Base-by-base conservation (phyloP, 2,329 filamentous ascomycete species). In the Clarireedia hainanense region DNA sequence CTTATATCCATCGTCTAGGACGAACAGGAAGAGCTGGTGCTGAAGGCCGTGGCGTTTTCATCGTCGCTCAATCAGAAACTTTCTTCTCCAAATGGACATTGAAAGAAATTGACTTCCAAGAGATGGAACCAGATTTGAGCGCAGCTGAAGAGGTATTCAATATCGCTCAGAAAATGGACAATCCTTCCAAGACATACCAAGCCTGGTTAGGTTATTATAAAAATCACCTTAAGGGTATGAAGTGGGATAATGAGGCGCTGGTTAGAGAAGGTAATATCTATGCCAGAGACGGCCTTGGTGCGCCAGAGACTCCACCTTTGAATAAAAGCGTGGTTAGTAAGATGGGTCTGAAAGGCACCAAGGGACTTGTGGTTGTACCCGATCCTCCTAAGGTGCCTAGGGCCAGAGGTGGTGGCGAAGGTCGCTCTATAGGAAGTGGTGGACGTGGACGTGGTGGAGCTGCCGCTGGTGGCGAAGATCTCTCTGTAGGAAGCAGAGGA, bases 1-100 rank as follows among this genome's bases (percentile, higher is more conserved):
- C 84, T 39, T 91, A 91, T 67, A 86, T 91, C 57, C 88, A 91
- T 70, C 83, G 88, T 57, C 75, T 91, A 43, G 88, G 88, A 52
- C 86, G 88, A 59, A 92, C 88, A 7, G 88, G 79, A 55, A 85
- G 89, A 65, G 88, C 88, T 27, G 82, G 84, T 59, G 88, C 88
- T 69, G 76, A 82, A 62, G 88, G 88, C 46, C 76, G 88, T 65
- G 87, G 85, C 56, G 89, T 81, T 77, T 70, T 91, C 36, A 70
- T 92, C 47, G 60, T 89, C 1, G 74, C 81, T 1, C 70, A 80
- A 10, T 65, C 75, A 14, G 84, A 89, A 63, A 68, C 52, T 42
- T 80, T 72, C 60, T 81, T 83, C 65, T 70, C 76, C 0, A 70
- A 71, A 39, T 77, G 72, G 63, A 75, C 77, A 3, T 70, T 80